phyloP scores from a whole-genome alignment of 176 grass and related monocot genomes.

The Secale cereale region DNA sequence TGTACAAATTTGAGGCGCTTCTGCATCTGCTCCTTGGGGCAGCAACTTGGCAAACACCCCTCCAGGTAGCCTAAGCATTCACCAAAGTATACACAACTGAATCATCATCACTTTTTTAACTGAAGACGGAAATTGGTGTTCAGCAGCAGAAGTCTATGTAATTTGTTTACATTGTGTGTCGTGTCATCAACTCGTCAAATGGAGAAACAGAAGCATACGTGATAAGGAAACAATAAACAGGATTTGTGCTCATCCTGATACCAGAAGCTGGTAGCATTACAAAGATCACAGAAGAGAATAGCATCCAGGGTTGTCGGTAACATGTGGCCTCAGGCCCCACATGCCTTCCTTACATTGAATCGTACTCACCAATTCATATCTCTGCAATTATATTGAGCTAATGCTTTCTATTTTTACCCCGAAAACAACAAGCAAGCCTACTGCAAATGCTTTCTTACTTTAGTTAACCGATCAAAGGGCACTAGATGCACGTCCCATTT shows the following conservation, averaged over 20 bases:
- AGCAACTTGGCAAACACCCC: neutral
- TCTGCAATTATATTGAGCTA: neutral
- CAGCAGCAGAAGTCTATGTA: neutral
- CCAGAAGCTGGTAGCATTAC: neutral
- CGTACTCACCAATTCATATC: neutral
- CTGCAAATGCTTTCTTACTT: neutral
- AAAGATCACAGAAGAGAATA: neutral
- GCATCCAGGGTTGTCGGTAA: neutral
- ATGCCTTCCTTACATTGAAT: neutral
- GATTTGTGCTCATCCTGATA: neutral
- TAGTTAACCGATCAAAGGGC: neutral
- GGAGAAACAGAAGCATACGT: neutral
- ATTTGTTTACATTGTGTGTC: neutral
- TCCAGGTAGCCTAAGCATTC: neutral
- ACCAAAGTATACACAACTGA: neutral
- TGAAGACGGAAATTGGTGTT: neutral
- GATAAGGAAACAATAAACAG: neutral
- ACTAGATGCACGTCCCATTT: neutral
- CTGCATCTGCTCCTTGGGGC: neutral
- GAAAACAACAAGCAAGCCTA: neutral
- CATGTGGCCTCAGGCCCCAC: neutral
- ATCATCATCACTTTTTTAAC: neutral
- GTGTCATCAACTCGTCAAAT: neutral
- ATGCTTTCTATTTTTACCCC: neutral
- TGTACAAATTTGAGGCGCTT: neutral